Evolutionary conservation across 2,329 filamentous ascomycete species (phyloP).

Genomic region (Cladosporium oxysporum): DNA sequence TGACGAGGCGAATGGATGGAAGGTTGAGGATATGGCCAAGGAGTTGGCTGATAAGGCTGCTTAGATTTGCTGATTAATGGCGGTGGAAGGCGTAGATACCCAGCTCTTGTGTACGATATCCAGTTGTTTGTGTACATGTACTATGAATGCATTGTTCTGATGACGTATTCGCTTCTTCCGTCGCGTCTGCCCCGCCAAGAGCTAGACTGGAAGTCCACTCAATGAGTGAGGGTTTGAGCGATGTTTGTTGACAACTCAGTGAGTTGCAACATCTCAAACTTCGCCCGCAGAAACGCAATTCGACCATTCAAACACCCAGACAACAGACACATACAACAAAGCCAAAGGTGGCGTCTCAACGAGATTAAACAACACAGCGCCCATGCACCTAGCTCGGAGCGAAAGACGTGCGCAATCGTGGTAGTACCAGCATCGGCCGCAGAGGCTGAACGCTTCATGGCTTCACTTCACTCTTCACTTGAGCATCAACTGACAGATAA

Average conservation of each 20-base stretch:
- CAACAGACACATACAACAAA: neutral
- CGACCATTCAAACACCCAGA: neutral
- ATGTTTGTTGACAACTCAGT: neutral
- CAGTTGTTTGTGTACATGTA: neutral
- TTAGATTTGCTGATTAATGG: constrained; percentile 6
- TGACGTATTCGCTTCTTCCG: neutral
- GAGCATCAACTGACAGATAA: neutral
- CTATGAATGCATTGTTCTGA: neutral
- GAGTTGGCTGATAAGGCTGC: constrained; percentile 16
- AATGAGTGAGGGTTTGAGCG: neutral
- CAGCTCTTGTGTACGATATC: constrained; percentile 20
- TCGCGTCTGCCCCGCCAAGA: neutral
- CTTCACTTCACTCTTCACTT: neutral
- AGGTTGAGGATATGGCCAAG: constrained; percentile 66
- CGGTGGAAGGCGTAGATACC: constrained; percentile 16
- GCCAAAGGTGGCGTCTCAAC: neutral
- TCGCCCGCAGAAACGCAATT: neutral
- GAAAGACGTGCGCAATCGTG: neutral
- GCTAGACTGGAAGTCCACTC: too few relatives aligned
- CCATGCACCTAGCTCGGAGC: neutral
- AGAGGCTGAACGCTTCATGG: neutral
- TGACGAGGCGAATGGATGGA: constrained; percentile 64
- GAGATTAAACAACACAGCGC: neutral
- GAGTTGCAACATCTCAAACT: neutral
- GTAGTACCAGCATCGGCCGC: neutral